Conservation (phyloP, 352 stramenopile genomes). For the Thalassiosira delicatula region DNA sequence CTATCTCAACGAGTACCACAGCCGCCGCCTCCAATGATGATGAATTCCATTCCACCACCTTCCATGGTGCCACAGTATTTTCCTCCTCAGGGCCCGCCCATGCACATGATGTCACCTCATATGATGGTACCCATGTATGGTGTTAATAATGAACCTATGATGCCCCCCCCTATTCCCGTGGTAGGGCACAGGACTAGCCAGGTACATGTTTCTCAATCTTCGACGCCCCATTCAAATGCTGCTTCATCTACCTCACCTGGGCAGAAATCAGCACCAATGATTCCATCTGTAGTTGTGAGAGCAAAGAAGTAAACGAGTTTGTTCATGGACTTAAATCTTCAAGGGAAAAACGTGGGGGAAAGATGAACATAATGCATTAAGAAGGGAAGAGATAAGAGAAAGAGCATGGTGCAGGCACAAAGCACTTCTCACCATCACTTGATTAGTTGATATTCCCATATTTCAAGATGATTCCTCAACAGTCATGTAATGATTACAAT, state of each 20-base stretch:
- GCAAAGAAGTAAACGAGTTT: constrained; percentile 47
- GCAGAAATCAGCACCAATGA: constrained; percentile 38
- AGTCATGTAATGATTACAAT: too few species aligned
- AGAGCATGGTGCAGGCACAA: too few species aligned
- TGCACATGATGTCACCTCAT: constrained; percentile 47
- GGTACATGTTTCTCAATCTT: not conserved
- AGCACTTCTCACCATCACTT: too few species aligned
- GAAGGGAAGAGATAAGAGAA: too few species aligned
- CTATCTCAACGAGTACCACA: constrained; percentile 13
- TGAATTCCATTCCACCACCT: constrained; percentile 29
- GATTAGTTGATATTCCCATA: too few species aligned
- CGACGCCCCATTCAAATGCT: constrained; percentile 28
- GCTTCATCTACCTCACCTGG: constrained; percentile 21
- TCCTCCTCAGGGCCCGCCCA: constrained; percentile 24
- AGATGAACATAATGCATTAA: too few species aligned
- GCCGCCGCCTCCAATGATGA: constrained; percentile 24
- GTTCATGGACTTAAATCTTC: constrained; percentile 4
- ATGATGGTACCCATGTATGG: constrained; percentile 38
- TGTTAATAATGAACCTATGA: constrained; percentile 31
- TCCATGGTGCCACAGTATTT: constrained; percentile 41
- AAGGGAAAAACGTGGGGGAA: too few species aligned
- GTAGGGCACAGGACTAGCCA: constrained; percentile 22
- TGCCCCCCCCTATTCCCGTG: constrained; percentile 12
- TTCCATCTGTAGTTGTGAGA: constrained; percentile 59
- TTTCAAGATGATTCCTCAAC: too few species aligned